These are phyloP conservation scores for Quercus robur DNA, from an alignment of 306 rosid species.

Conservation along the genomic window DNA sequence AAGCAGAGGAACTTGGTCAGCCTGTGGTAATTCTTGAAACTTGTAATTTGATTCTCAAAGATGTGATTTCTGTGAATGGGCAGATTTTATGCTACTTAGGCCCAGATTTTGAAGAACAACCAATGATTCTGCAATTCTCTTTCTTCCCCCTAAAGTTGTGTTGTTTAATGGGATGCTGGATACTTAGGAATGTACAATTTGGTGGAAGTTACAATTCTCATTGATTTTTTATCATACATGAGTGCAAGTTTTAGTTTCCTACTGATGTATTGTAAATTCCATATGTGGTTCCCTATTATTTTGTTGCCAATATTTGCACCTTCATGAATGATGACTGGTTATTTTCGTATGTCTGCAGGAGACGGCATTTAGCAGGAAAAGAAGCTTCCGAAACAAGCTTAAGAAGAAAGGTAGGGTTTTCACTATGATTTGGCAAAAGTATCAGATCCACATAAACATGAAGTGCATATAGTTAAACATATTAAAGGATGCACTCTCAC, in stretches of 20 bases:
- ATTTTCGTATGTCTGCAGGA: constrained; percentile 55
- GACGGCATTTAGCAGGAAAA: constrained; percentile 92
- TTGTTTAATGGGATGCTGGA: not conserved
- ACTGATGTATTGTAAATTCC: constrained; percentile 4
- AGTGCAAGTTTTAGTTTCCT: not conserved
- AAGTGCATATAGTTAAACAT: not conserved
- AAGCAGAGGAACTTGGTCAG: constrained; percentile 63
- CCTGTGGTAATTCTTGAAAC: constrained; percentile 64
- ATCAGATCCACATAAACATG: not conserved
- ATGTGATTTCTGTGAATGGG: not conserved
- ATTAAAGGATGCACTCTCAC: not conserved
- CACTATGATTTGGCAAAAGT: constrained; percentile 2
- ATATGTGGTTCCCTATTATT: not conserved
- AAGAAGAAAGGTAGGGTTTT: constrained; percentile 61
- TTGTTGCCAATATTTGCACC: constrained; percentile 3
- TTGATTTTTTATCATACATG: not conserved
- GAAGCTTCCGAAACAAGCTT: constrained; percentile 90
- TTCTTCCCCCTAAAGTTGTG: not conserved
- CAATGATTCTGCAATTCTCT: not conserved
- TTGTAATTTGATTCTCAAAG: not conserved
- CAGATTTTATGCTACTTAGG: constrained; percentile 3
- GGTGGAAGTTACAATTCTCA: not conserved
- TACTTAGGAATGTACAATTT: not conserved
- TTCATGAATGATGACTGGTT: constrained; percentile 8
- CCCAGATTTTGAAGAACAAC: not conserved